Base-by-base conservation (phyloP, 495 filamentous ascomycete genomes). In the Tirmania nivea region DNA sequence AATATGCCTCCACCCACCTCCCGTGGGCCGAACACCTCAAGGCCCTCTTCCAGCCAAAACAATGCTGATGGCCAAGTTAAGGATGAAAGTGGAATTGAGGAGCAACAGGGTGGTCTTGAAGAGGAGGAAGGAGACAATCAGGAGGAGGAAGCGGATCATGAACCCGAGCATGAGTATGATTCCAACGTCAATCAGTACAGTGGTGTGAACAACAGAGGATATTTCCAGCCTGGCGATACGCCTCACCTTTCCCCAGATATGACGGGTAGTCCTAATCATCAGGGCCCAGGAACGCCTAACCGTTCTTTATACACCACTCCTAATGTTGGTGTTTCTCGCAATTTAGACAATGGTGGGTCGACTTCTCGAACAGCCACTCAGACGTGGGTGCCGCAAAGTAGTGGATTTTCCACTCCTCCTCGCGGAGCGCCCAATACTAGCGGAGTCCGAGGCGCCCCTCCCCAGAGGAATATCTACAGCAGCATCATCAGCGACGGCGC, bases 1-100 rank as follows among this genome's bases (percentile, higher is more conserved):
- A 88, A 94, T 51, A 95, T 96, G 87, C 88, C 89, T 9, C 88
- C 88, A 3, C 75, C 84, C 8, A 76, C 71, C 50, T 56, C 61
- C 19, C 58, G 61, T 35, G 56, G 54, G 3, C 58, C 58, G 10
- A 51, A 55, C 20, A 19, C 53, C 36, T 64, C 62, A 2, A 55
- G 62, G 34, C 62, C 62, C 19, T 61, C 62, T 10, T 64, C 62
- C n/a, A 55, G 62, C n/a, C 62, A 64, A 37, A 61, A 61, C 14
- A 61, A 57, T 37, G 52, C 59, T 14, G 59, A 64, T 25, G 59
- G 54, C 25, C 61, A 64, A 49, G 55, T 58, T 10, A 64, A 64
- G 52, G 57, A 64, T 25, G 59, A 62, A 48, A 45, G 17, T 19
- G 59, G 59, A 34, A 54, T 35, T n/a, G 61, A 93, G 66, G 68